Evolutionary conservation across 192 early-diverging fungal genomes (phyloP), one percentile per base, ranked within the genome.

Genomic region (Gigaspora rosea): DNA sequence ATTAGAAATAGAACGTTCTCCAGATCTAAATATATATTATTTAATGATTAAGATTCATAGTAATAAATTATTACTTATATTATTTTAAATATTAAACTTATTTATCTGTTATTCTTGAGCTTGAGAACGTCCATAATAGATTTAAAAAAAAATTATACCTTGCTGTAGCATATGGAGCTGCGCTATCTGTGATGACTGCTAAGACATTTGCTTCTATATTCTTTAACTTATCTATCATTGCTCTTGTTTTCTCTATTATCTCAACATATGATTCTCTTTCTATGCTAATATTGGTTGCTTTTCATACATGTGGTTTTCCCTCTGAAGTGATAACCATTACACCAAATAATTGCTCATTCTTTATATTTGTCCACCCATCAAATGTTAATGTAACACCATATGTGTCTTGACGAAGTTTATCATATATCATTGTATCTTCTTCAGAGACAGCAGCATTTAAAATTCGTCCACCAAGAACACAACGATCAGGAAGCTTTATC

Each of bases 341-440:
- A 12, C 69, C 27, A 33, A 71, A 71, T 22, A 71, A 15, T 51
- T 71, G 41, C 33, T 71, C 15, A 71, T 32, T 54, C 12, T 12
- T 50, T 3, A 71, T 8, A 67, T 27, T 27, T 1, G 27, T 27
- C 27, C 27, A 27, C 27, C 27, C 27, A 27, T 27, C 27, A 27
- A 27, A 67, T 0, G 16, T 67, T 67, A 67, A 46, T n/a, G 41
- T 67, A 15, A 67, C 41, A 35, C 27, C 27, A 61, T 16, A 8
- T 61, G 59, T 16, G 18, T 61, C 27, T 61, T 61, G 7, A 18
- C 18, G 27, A 61, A 61, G 18, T 61, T 8, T 2, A 16, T 61
- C 18, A 16, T 18, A 18, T n/a, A 61, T 61, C 18, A 16, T 8
- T 61, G 1, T n/a, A 61, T 61, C 27, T 61, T 27, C 1, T 36